Evolutionary conservation across 768 basidiomycete species (phyloP).

Genomic region (Gymnopilus dilepis): DNA sequence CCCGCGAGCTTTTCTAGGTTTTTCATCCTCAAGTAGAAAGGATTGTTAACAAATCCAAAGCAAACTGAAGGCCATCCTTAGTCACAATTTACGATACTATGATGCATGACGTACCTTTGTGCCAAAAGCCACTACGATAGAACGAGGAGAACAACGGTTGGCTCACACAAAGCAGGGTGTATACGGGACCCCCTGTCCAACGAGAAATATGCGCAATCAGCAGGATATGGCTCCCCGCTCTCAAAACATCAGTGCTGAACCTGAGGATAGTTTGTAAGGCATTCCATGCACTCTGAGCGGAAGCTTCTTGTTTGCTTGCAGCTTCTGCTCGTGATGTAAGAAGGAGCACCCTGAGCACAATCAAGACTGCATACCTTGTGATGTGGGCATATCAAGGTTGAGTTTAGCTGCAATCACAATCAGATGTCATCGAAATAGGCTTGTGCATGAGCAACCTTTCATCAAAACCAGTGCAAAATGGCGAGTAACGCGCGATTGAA

Average conservation of each 20-base stretch:
- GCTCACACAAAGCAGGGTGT: slow-evolving; percentile 39
- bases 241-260: slow-evolving; percentile 27
- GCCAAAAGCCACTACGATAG: slow-evolving; percentile 31
- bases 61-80: slow-evolving; percentile 21
- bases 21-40: slow-evolving; percentile 34
- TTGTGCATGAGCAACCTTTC: background rate
- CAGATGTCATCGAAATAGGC: background rate
- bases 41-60: slow-evolving; percentile 36
- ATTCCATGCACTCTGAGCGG: slow-evolving; percentile 29
- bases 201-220: slow-evolving; percentile 37
- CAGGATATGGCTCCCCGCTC: slow-evolving; percentile 32
- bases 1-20: slow-evolving; percentile 35
- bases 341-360: background rate
- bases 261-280: slow-evolving; percentile 31
- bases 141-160: slow-evolving; percentile 34
- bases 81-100: background rate
- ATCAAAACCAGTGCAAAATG: slow-evolving; percentile 13
- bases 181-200: slow-evolving; percentile 38
- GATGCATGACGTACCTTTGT: slow-evolving; percentile 28
- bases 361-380: background rate
- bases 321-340: slow-evolving; percentile 26
- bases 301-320: slow-evolving; percentile 20
- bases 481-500: slow-evolving; percentile 8
- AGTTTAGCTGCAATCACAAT: slow-evolving; percentile 3
- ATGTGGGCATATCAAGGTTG: slow-evolving; percentile 8